Percentiles rank a stretch among this genome's conserved stretches.
These are phyloP conservation scores for Neostapfia colusana DNA, from an alignment of 176 grass and related monocot genomes.

Conservation along the genomic window DNA sequence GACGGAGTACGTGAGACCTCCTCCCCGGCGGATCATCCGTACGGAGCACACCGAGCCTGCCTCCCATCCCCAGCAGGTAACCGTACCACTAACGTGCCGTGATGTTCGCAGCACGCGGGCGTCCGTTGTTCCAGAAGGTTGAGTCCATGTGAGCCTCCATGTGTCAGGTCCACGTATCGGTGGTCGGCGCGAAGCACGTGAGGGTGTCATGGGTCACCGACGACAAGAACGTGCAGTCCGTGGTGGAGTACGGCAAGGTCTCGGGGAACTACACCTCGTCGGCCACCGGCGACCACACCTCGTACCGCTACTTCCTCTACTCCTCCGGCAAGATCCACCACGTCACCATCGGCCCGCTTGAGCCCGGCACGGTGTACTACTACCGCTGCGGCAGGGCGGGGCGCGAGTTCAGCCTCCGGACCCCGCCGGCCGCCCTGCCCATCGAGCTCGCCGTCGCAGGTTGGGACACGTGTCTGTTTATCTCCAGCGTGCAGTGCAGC, in stretches of 20 bases:
- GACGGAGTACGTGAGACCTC: conserved; percentile 49
- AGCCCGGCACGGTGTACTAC: conserved; percentile 67
- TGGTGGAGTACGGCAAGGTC: conserved; percentile 65
- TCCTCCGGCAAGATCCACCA: conserved; percentile 92
- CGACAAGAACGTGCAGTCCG: conserved; percentile 52
- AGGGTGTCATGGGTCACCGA: conserved; percentile 78
- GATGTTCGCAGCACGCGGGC: not conserved
- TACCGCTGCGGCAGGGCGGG: conserved; percentile 67
- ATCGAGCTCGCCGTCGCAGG: conserved; percentile 69
- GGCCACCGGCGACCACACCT: conserved; percentile 64
- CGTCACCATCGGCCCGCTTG: conserved; percentile 77
- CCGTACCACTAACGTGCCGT: not conserved
- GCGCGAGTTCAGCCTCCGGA: conserved; percentile 72
- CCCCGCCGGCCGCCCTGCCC: conserved; percentile 61
- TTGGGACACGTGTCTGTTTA: not conserved
- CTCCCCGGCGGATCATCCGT: conserved; percentile 50
- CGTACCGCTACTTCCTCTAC: conserved; percentile 83
- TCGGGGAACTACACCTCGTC: conserved; percentile 52
- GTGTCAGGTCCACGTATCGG: conserved; percentile 65
- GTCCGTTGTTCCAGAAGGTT: not conserved
- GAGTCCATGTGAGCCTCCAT: not conserved
- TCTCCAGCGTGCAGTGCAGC: too few species aligned
- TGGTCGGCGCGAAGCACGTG: conserved; percentile 46
- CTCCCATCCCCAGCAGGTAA: conserved; percentile 76
- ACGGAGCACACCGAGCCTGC: conserved; percentile 51